Base-by-base conservation (phyloP, 495 filamentous ascomycete species). In the Staphylotrichum longicolle region DNA sequence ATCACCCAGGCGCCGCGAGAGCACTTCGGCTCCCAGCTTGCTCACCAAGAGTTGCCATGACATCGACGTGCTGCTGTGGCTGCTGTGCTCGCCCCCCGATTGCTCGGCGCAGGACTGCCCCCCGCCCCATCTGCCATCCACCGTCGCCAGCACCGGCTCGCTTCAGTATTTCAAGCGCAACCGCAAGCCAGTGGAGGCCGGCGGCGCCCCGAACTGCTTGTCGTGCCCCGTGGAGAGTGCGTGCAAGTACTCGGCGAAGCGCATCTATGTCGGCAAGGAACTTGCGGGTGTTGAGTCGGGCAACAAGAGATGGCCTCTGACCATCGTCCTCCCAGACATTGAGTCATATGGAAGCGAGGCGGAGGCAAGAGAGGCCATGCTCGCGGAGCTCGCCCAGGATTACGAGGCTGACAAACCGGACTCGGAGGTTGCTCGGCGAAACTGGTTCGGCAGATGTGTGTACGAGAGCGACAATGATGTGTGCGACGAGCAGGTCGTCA, bases 21-120 rank as follows among this genome's bases (percentile, higher is more conserved):
- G 82, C 3, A 79, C 78, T 0, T 83, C 85, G 1, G 90, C 88
- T 1, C 90, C 90, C 5, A 89, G 88, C 7, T 78, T 98, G 5
- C 80, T 98, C 10, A 96, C 94, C 4, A 98, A 98, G 70, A 94
- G 89, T 53, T 96, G 92, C 68, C 92, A 96, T 72, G 92, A 96
- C 66, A 90, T 98, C 34, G 93, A 98, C 64, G 83, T 96, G 50
- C 75, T 98, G 10, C 74, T 97, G 14, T 98, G 94, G 94, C 74
- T 98, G 32, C 78, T 93, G 9, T 89, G 85, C 68, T 88, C 88
- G 33, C 86, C 88, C 8, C 68, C 81, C 0, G 70, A 79, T 7
- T 66, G 61, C 52, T 47, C 71, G 57, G 40, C 60, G 20, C 59
- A 67, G 52, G 62, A 71, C 5, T 63, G 61, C 35, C 65, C 72